A percentile compares a stretch with the other conserved stretches of the same genome.
phyloP scores from a whole-genome alignment of 2,329 filamentous ascomycete genomes.

The Leptosphaerulina australis region DNA sequence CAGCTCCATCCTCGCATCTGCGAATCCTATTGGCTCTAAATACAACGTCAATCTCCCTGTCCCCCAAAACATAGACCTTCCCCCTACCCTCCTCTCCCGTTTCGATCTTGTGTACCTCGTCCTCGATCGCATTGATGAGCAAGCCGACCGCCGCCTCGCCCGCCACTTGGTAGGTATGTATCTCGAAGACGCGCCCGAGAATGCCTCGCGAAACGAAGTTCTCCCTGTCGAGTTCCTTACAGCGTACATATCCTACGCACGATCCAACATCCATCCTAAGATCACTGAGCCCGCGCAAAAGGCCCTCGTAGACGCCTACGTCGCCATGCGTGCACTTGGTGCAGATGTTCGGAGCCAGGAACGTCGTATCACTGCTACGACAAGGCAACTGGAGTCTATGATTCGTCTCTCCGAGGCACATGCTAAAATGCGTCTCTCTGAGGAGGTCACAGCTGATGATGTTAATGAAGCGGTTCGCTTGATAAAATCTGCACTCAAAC shows the following conservation, averaged over 20 bases:
- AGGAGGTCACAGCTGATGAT: slow-evolving; percentile 77
- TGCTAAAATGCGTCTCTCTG: slow-evolving; percentile 91
- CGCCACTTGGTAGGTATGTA: slow-evolving; percentile 96
- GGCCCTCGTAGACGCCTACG: slow-evolving; percentile 84
- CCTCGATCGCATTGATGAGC: slow-evolving; percentile 90
- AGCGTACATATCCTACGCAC: slow-evolving; percentile 95
- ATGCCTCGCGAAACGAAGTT: slow-evolving; percentile 78
- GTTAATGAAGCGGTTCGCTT: slow-evolving; percentile 90
- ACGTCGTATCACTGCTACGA: slow-evolving; percentile 96
- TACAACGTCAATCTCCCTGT: slow-evolving; percentile 97
- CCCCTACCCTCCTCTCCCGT: slow-evolving; percentile 90
- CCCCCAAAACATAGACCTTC: slow-evolving; percentile 96
- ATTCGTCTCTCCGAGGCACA: slow-evolving; percentile 95
- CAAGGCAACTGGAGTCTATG: slow-evolving; percentile 96
- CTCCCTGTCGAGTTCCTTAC: slow-evolving; percentile 91
- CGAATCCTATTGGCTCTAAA: slow-evolving; percentile 96
- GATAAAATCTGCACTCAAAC: slow-evolving; percentile 93
- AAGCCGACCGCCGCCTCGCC: slow-evolving; percentile 83
- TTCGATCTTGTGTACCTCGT: slow-evolving; percentile 98
- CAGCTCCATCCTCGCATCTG: slow-evolving; percentile 93
- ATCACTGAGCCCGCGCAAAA: slow-evolving; percentile 81
- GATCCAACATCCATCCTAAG: slow-evolving; percentile 79
- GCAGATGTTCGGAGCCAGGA: slow-evolving; percentile 74
- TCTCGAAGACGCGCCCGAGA: slow-evolving; percentile 89
- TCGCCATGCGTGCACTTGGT: slow-evolving; percentile 93